Base-by-base conservation (phyloP, 2,329 filamentous ascomycete species). In the Fusarium phyllophilum region DNA sequence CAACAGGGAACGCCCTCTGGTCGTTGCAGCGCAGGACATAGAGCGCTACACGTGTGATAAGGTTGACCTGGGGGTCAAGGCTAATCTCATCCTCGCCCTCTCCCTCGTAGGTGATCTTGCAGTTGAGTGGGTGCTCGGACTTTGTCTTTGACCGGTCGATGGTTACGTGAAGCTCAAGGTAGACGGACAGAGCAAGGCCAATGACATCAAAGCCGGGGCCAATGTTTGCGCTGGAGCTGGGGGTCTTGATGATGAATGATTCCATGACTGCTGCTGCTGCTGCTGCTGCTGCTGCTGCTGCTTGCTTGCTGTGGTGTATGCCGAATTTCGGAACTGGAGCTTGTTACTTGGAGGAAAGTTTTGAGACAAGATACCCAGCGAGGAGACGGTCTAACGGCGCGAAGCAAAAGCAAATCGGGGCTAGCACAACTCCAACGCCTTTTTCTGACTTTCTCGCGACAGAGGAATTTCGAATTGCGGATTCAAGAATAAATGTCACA, bases 141-240 rank as follows among this genome's bases (percentile, higher is more conserved):
- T 84, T 79, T 57, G 75, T 62, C 79, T 85, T 85, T 78, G 86
- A 83, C 67, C 90, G 86, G 82, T 93, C 89, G 79, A 97, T 88
- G 72, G 91, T 94, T 82, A 98, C 93, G 73, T 91, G 89, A 64
- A 98, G 87, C 85, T 98, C 95, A 74, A 99, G 93, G 85, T 96
- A 97, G 83, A 98, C 91, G 75, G 95, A 97, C 76, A 99, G 89
- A 14, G 96, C 96, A 71, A 99, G 92, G 77, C 96, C 94, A 82
- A 98, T 97, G 78, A 98, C 96, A 86, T 99, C 96, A 87, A 98
- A 99, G 67, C 96, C 96, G 55, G 96, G 96, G 77, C 94, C 96
- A 81, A 98, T 98, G 87, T 98, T 98, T 85, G 96, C 96, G 71
- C 95, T 98, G 69, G 96, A 98, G 86, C 94, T 97, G 75, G 96